A percentile compares a stretch with the other conserved stretches of the same genome.
Conservation (phyloP, 768 basidiomycete genomes). For the Trametes cubensis region DNA sequence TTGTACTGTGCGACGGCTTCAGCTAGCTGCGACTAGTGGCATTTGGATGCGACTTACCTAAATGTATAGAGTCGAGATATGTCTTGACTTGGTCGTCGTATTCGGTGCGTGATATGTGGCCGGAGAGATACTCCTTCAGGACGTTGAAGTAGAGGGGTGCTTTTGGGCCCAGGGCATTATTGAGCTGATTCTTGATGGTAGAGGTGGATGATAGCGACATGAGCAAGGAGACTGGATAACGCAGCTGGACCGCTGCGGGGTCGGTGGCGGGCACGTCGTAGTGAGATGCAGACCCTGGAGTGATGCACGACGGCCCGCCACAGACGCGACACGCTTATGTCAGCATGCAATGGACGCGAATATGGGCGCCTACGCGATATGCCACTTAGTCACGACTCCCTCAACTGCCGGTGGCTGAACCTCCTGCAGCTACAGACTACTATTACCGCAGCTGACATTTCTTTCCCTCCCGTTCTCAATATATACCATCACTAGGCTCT, state of each 20-base stretch:
- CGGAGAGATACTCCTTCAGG: constrained; percentile 69
- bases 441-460: constrained; percentile 17
- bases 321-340: not conserved
- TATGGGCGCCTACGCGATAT: constrained; percentile 6
- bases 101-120: constrained; percentile 68
- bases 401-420: constrained; percentile 8
- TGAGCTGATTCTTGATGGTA: constrained; percentile 70
- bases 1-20: constrained; percentile 54
- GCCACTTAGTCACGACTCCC: not conserved
- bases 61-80: constrained; percentile 40
- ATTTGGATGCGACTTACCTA: not conserved
- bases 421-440: not conserved
- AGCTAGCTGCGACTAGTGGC: not conserved
- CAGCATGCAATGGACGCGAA: not conserved
- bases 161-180: constrained; percentile 60
- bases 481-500: constrained; percentile 3
- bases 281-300: not conserved
- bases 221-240: constrained; percentile 2
- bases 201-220: constrained; percentile 82
- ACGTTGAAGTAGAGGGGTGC: constrained; percentile 62
- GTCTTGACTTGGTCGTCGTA: constrained; percentile 73
- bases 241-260: not conserved
- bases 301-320: not conserved
- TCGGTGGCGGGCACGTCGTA: not conserved
- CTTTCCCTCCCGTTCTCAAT: not conserved